Conservation (phyloP, 106 monocot genomes). For the Posidonia australis region DNA sequence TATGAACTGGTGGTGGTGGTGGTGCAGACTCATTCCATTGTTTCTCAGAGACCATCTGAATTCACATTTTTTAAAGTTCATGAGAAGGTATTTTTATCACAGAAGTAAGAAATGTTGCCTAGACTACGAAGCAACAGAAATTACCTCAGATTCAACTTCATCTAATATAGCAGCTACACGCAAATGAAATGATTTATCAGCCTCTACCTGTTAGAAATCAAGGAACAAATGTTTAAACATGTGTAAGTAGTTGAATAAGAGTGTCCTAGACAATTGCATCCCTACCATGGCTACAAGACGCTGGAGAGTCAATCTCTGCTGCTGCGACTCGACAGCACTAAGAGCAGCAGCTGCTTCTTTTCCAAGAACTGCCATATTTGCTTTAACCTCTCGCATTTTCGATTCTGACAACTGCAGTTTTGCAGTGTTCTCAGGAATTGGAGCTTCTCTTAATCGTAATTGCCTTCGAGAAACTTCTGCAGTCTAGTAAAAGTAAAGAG, state of each 20-base stretch:
- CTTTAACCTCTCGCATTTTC: slow-evolving; percentile 79
- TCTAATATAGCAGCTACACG: slow-evolving; percentile 82
- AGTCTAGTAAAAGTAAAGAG: slow-evolving; percentile 29
- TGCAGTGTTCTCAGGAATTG: slow-evolving; percentile 57
- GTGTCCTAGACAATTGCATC: not conserved
- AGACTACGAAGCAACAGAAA: not conserved
- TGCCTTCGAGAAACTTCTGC: slow-evolving; percentile 79
- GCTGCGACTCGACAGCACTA: slow-evolving; percentile 84
- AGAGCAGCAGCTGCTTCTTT: slow-evolving; percentile 94
- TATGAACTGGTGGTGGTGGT: slow-evolving; percentile 42
- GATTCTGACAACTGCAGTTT: slow-evolving; percentile 78
- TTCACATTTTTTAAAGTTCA: slow-evolving; percentile 1
- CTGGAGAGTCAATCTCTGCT: slow-evolving; percentile 80
- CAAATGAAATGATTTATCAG: slow-evolving; percentile 88
- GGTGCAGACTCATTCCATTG: slow-evolving; percentile 75
- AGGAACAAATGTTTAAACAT: not conserved
- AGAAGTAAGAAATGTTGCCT: not conserved
- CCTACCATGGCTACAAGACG: slow-evolving; percentile 68
- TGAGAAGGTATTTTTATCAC: not conserved
- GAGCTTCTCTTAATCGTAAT: slow-evolving; percentile 61
- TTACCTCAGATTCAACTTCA: slow-evolving; percentile 91
- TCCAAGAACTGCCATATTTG: slow-evolving; percentile 93
- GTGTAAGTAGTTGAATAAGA: not conserved
- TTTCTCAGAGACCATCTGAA: slow-evolving; percentile 73
- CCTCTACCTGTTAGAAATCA: slow-evolving; percentile 53